Evolutionary conservation across 192 early-diverging fungal genomes (phyloP), one percentile per base, ranked within the genome.

Genomic region (Martensiomyces pterosporus): DNA sequence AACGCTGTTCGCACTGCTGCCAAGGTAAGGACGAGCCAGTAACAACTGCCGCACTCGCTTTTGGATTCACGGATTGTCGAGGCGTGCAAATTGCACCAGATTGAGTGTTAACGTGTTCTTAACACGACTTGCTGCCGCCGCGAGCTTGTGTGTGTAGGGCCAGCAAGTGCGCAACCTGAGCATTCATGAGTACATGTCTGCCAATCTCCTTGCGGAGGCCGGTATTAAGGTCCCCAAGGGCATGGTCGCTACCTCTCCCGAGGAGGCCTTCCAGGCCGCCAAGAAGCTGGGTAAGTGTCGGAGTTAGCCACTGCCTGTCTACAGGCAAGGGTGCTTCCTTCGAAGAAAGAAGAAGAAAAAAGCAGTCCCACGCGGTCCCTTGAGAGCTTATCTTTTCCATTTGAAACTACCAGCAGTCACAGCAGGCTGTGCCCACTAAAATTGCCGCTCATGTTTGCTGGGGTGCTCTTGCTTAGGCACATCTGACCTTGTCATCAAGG

Each of bases 131-230:
- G n/a, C n/a, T n/a, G n/a, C n/a, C n/a, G n/a, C n/a, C n/a, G n/a
- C n/a, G n/a, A n/a, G n/a, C n/a, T n/a, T n/a, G n/a, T n/a, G n/a
- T n/a, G 17, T 36, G 56, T 47, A 51, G 60, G 47, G 27, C 51
- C 82, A 84, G 62, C 82, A 85, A 55, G 84, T 83, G 72, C 89
- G 90, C 56, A 81, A 85, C 84, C 86, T 99, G 38, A 90, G 92
- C 49, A 96, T 99, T 62, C 97, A 99, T 74, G 97, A 99, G 79
- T 88, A 99, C 80, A 71, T 88, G 52, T 97, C 94, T 16, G 92
- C 94, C 75, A 88, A 90, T 32, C 80, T 99, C 24, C 82, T 99
- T 56, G 68, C 84, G 36, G 76, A 90, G 62, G 94, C 94, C 62
- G 94, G 93, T 40, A 78, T 99, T 71, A 90, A 91, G 60, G 85